These are phyloP conservation scores for Geotrichum phurueaensis DNA, from an alignment of 1,139 yeast genomes.

Conservation along the genomic window DNA sequence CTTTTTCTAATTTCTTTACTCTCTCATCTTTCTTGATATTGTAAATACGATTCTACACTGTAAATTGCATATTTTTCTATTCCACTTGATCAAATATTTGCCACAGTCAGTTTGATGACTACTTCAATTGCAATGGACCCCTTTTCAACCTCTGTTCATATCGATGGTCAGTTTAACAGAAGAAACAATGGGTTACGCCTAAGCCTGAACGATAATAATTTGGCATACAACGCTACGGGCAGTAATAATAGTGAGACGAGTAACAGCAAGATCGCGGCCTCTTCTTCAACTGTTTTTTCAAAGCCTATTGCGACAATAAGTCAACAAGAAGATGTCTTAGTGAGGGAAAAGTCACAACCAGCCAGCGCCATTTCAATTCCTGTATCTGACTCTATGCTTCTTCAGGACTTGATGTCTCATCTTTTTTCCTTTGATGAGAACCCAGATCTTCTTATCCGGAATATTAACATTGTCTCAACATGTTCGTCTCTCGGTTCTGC, in stretches of 20 bases:
- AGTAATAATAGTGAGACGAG: not conserved
- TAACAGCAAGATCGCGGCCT: not conserved
- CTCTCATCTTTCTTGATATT: not conserved
- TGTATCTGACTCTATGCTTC: slow-evolving; percentile 2
- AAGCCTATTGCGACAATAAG: not conserved
- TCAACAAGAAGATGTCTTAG: not conserved
- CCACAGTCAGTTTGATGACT: not conserved
- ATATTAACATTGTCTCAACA: slow-evolving; percentile 6
- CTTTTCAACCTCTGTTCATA: not conserved
- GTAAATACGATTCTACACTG: not conserved
- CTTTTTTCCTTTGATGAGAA: not conserved
- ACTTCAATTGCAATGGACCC: slow-evolving; percentile 4
- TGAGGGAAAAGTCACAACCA: not conserved
- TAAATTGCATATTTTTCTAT: not conserved
- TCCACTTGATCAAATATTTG: not conserved
- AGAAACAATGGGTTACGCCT: not conserved
- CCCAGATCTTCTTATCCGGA: not conserved
- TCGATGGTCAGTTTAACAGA: not conserved
- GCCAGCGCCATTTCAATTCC: not conserved
- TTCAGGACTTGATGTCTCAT: slow-evolving; percentile 5
- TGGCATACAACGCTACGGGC: not conserved
- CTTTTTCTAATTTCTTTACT: not conserved
- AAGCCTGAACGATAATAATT: not conserved
- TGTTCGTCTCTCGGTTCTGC: slow-evolving; percentile 14
- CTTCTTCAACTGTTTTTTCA: not conserved